A percentile compares a stretch with the other conserved stretches of the same genome.
phyloP scores from a whole-genome alignment of 192 early-diverging fungal species.

The Anaeromyces robustus region DNA sequence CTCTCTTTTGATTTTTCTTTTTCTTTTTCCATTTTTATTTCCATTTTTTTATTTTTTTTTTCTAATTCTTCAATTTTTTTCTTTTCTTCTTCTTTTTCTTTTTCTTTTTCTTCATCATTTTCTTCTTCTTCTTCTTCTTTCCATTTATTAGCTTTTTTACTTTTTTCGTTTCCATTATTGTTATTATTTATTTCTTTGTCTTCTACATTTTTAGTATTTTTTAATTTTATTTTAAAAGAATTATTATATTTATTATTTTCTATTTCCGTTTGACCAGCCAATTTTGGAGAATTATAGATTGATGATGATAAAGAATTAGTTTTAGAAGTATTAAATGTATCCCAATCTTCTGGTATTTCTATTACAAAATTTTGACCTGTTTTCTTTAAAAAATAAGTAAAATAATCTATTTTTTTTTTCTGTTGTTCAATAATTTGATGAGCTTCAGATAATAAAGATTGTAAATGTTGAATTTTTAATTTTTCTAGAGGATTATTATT shows the following conservation, averaged over 20 bases:
- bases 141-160: no score
- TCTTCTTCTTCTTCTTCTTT: not conserved
- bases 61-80: not conserved
- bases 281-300: no score
- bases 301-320: no score
- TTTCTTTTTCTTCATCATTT: not conserved
- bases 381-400: not conserved
- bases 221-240: no score
- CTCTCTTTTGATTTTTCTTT: not conserved
- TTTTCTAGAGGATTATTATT: not conserved
- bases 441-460: not conserved
- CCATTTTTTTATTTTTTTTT: not conserved
- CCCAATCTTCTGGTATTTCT: not conserved
- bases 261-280: no score
- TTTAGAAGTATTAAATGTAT: not conserved
- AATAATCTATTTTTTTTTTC: not conserved
- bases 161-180: no score
- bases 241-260: no score
- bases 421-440: not conserved
- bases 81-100: not conserved
- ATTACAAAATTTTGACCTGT: not conserved
- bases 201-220: no score
- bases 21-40: not conserved
- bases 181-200: no score
- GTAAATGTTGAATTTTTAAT: not conserved